These are phyloP conservation scores for Pseudogymnoascus sp. DNA, from an alignment of 2,329 filamentous ascomycete species.

Conservation along the genomic window DNA sequence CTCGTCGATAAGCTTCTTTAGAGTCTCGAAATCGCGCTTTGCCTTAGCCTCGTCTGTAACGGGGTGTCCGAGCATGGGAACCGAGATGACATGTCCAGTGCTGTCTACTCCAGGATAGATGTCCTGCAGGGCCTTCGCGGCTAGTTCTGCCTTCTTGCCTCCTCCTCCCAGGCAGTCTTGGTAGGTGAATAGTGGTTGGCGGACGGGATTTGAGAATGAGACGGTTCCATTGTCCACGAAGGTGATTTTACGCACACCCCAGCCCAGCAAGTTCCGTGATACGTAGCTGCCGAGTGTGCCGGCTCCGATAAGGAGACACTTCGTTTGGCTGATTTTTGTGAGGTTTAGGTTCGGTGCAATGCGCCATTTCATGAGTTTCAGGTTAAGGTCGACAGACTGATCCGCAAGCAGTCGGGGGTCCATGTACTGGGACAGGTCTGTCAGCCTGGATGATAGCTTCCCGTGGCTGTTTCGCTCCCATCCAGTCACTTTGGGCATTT, in stretches of 20 bases:
- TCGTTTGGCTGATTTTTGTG: slow-evolving; percentile 81
- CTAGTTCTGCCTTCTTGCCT: slow-evolving; percentile 71
- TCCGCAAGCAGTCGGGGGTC: slow-evolving; percentile 82
- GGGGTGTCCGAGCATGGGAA: slow-evolving; percentile 93
- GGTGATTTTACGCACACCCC: slow-evolving; percentile 91
- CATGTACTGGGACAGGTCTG: slow-evolving; percentile 87
- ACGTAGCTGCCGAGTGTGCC: slow-evolving; percentile 94
- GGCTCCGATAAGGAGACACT: slow-evolving; percentile 82
- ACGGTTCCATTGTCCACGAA: slow-evolving; percentile 92
- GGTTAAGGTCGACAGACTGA: slow-evolving; percentile 88
- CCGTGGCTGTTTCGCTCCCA: slow-evolving; percentile 82
- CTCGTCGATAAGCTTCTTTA: slow-evolving; percentile 67
- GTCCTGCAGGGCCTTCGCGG: slow-evolving; percentile 70
- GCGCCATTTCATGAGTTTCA: slow-evolving; percentile 98
- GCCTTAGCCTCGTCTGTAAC: slow-evolving; percentile 65
- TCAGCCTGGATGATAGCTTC: slow-evolving; percentile 70
- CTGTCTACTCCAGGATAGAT: slow-evolving; percentile 90
- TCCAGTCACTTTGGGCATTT: slow-evolving; percentile 84
- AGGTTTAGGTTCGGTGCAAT: slow-evolving; percentile 84
- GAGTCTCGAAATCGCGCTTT: slow-evolving; percentile 64
- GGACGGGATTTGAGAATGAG: slow-evolving; percentile 92
- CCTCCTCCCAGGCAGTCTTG: slow-evolving; percentile 83
- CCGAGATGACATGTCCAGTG: slow-evolving; percentile 70
- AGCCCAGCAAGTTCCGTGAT: slow-evolving; percentile 83
- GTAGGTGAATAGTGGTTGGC: slow-evolving; percentile 88